Evolutionary conservation across 2,329 filamentous ascomycete species (phyloP), one percentile per base, ranked within the genome.

Genomic region (Aureobasidium sp.): DNA sequence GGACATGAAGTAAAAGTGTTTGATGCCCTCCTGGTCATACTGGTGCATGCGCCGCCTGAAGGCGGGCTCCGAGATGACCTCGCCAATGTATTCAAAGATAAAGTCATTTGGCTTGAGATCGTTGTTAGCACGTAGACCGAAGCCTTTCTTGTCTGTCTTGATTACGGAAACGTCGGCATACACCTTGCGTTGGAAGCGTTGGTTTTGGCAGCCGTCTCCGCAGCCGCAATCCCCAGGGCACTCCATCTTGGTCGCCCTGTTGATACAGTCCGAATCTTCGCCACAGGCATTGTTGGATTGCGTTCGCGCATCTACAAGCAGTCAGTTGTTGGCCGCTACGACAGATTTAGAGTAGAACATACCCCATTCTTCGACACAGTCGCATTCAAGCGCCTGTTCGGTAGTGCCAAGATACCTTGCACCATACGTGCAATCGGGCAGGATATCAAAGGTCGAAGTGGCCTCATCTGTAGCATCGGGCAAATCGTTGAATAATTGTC

Each of bases 1-100:
- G 31, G 94, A 97, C 94, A 99, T 99, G 79, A 99, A 99, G 77
- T 99, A 99, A 75, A 99, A 99, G 76, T 99, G 94, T 75, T 95
- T 96, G 81, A 99, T 97, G 64, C 92, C 92, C 74, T 97, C 91
- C 52, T 94, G 84, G 71, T 97, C 91, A 75, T 99, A 99, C 70
- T 95, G 89, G 42, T 91, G 79, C 86, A 95, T 97, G 64, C 94
- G 90, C 63, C 86, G 85, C 61, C 91, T 89, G 72, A 97, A 97
- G 12, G 88, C 88, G 33, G 85, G 82, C 76, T 99, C 93, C 69
- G 95, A 93, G 73, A 99, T 97, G 68, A 97, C 94, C 76, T 99
- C 94, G 68, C 94, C 94, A 68, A 99, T 93, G 74, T 99, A 99
- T 77, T 99, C 94, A 73, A 91, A 97, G 68, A 99, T 91, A 72